Percentiles rank a stretch among this genome's conserved stretches.
Conservation (phyloP, 164 flowering plant species). For the Nymphaea colorata region DNA sequence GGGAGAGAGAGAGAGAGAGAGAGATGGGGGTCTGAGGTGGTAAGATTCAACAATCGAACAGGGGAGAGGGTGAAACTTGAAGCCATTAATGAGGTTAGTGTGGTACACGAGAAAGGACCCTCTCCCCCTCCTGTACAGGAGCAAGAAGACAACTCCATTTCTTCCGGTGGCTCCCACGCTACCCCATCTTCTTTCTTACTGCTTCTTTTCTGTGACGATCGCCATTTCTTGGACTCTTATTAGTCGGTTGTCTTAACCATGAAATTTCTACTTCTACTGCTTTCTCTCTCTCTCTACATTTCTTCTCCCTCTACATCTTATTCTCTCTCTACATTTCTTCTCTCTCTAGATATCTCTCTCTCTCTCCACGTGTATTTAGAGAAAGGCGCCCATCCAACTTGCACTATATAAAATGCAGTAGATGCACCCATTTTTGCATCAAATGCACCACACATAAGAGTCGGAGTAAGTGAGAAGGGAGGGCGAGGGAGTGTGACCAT, state of each 20-base stretch:
- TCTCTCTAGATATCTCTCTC: neutral
- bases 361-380: neutral
- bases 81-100: neutral
- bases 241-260: too few relatives aligned
- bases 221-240: too few relatives aligned
- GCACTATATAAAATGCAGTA: neutral
- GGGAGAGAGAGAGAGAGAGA: too few relatives aligned
- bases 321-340: neutral
- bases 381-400: neutral
- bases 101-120: slow-evolving; percentile 2
- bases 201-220: too few relatives aligned
- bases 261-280: neutral
- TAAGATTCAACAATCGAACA: too few relatives aligned
- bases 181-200: too few relatives aligned
- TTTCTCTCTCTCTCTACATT: neutral
- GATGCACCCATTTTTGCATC: neutral
- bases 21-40: too few relatives aligned
- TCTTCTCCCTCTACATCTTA: neutral
- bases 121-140: neutral
- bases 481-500: neutral
- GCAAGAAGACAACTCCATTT: neutral
- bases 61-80: too few relatives aligned
- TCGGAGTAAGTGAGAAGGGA: neutral
- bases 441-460: neutral
- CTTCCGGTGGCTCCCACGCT: neutral